Conservation (phyloP, 495 filamentous ascomycete genomes). For the Articulospora tetracladia region DNA sequence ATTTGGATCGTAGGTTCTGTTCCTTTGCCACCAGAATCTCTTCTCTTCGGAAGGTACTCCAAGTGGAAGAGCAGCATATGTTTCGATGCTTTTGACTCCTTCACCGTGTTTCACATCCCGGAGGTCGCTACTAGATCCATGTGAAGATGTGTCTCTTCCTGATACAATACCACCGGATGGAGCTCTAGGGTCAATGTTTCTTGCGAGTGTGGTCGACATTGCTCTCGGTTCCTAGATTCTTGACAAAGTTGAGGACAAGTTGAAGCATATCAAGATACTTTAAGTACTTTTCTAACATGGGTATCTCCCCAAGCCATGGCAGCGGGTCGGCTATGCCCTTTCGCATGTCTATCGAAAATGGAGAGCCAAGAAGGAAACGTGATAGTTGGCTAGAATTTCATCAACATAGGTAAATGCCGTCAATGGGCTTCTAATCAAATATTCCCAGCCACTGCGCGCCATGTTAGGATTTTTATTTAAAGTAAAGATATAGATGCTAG, state of each 20-base stretch:
- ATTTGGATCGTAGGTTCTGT: slow-evolving; percentile 37
- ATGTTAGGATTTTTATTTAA: no score
- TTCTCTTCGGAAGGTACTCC: slow-evolving; percentile 35
- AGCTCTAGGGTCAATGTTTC: not conserved
- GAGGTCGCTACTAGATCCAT: slow-evolving; percentile 9
- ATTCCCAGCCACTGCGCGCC: no score
- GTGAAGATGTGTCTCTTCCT: not conserved
- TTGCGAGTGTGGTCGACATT: slow-evolving; percentile 15
- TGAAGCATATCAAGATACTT: not conserved
- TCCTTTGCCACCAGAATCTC: slow-evolving; percentile 39
- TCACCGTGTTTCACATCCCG: not conserved
- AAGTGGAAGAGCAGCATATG: slow-evolving; percentile 24
- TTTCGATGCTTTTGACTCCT: not conserved
- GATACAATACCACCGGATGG: not conserved
- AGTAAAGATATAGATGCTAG: no score
- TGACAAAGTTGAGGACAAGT: not conserved
- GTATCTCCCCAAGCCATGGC: not conserved
- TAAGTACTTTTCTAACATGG: not conserved
- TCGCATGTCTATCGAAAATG: not conserved
- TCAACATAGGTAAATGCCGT: not conserved
- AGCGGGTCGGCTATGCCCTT: not conserved
- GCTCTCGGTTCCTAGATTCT: not conserved
- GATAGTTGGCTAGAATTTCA: slow-evolving; percentile 9
- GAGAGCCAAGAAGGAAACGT: not conserved
- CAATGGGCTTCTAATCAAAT: no score